Evolutionary conservation across 2,329 filamentous ascomycete species (phyloP).

Genomic region (Colletotrichum brevisporum): DNA sequence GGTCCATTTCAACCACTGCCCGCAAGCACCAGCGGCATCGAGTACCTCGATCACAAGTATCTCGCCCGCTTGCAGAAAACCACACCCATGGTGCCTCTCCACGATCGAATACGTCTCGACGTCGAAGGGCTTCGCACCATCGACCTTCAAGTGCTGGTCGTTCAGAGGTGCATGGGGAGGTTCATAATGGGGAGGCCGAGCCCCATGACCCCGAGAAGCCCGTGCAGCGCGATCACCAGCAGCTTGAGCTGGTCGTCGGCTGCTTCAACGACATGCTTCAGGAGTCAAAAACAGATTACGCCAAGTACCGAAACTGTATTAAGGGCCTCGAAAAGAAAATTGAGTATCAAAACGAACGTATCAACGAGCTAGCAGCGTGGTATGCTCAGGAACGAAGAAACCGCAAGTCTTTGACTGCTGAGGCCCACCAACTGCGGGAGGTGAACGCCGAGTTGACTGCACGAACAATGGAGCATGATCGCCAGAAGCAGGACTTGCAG

Average conservation of each 20-base stretch:
- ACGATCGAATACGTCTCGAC: background rate
- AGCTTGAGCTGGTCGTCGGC: background rate
- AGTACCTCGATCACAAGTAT: background rate
- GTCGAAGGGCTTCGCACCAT: too few species aligned
- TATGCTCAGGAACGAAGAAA: background rate
- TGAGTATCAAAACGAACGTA: background rate
- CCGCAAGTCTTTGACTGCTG: background rate
- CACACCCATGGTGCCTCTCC: background rate
- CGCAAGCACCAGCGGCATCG: background rate
- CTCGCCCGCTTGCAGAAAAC: background rate
- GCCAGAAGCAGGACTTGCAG: conserved; percentile 43
- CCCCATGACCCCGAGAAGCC: background rate
- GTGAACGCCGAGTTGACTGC: background rate
- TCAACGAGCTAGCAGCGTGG: background rate
- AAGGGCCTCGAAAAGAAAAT: background rate
- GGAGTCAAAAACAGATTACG: background rate
- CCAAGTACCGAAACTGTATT: background rate
- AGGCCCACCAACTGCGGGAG: background rate
- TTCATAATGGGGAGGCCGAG: background rate
- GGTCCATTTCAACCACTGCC: background rate
- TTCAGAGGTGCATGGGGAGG: background rate
- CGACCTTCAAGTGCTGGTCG: background rate
- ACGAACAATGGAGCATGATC: background rate
- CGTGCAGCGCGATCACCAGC: background rate
- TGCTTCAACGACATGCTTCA: background rate